Percentiles rank a stretch among this genome's conserved stretches.
phyloP scores from a whole-genome alignment of 345 rosid species.

The Excoecaria cochinchinensis region DNA sequence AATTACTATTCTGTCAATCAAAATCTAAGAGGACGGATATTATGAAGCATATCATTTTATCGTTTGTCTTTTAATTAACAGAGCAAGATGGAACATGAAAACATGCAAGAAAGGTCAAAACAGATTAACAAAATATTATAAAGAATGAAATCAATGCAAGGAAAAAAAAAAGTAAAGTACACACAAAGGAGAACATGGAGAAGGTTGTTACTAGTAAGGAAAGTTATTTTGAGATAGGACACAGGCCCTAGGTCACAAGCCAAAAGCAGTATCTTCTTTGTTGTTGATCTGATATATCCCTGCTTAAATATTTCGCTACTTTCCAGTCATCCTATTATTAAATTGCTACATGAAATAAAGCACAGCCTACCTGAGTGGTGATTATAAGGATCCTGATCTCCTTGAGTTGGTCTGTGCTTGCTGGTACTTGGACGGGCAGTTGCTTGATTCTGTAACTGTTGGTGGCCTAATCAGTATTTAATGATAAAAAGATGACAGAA shows the following conservation, averaged over 20 bases:
- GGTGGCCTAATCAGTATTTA: neutral
- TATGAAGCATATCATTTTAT: neutral
- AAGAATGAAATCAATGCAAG: no score
- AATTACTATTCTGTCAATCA: neutral
- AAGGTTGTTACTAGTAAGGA: neutral
- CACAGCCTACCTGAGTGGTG: slow-evolving; percentile 43
- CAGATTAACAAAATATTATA: neutral
- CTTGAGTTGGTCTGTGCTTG: slow-evolving; percentile 56
- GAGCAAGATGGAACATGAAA: neutral
- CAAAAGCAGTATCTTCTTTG: neutral
- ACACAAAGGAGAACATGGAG: no score
- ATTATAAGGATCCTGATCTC: slow-evolving; percentile 45
- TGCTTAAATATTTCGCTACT: neutral
- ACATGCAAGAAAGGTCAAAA: neutral
- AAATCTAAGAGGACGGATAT: neutral
- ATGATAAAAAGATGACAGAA: neutral
- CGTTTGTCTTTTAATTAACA: neutral
- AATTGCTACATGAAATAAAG: slow-evolving; percentile 2
- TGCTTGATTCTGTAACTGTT: slow-evolving; percentile 46
- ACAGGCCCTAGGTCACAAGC: neutral
- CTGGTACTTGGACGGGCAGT: slow-evolving; percentile 49
- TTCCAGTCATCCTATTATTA: no score
- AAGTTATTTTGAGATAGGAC: no score
- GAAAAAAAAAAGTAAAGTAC: neutral
- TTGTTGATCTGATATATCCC: neutral